These are phyloP conservation scores for Xerocomus brunneocitrinus DNA, from an alignment of 768 basidiomycete species.

Conservation along the genomic window DNA sequence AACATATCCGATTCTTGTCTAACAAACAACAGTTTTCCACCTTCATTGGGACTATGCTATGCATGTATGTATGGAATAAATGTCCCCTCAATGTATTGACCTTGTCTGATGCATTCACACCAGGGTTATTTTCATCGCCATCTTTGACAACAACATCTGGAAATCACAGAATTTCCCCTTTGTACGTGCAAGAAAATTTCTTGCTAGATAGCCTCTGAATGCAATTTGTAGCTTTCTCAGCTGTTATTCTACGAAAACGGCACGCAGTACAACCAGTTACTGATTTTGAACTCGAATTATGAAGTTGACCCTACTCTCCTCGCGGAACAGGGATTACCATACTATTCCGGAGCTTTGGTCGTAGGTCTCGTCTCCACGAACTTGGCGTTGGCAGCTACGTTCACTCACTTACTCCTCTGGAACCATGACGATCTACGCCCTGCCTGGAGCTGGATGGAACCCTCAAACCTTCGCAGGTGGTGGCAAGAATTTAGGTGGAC, in stretches of 20 bases:
- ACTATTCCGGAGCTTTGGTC: constrained; percentile 27
- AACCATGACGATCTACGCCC: constrained; percentile 45
- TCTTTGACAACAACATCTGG: constrained; percentile 52
- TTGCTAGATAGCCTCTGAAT: background rate
- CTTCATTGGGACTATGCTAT: constrained; percentile 46
- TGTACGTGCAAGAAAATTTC: constrained; percentile 32
- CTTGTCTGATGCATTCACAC: constrained; percentile 3
- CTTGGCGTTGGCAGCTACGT: constrained; percentile 39
- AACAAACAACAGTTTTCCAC: constrained; percentile 34
- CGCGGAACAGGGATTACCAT: constrained; percentile 36
- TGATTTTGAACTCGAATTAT: constrained; percentile 50
- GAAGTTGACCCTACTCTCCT: constrained; percentile 48
- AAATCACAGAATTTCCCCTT: constrained; percentile 57
- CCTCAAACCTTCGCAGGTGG: constrained; percentile 23
- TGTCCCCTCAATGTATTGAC: background rate
- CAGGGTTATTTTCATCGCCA: constrained; percentile 30
- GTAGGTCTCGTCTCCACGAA: constrained; percentile 16
- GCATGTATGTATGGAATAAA: constrained; percentile 37
- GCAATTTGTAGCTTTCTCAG: constrained; percentile 39
- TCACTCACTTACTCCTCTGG: constrained; percentile 51
- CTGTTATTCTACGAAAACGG: constrained; percentile 49
- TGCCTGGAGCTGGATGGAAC: constrained; percentile 45
- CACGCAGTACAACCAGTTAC: constrained; percentile 45
- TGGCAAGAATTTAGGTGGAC: constrained; percentile 23
- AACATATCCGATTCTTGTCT: background rate